Base-by-base conservation (phyloP, 306 rosid genomes). In the Rosa multiflora region DNA sequence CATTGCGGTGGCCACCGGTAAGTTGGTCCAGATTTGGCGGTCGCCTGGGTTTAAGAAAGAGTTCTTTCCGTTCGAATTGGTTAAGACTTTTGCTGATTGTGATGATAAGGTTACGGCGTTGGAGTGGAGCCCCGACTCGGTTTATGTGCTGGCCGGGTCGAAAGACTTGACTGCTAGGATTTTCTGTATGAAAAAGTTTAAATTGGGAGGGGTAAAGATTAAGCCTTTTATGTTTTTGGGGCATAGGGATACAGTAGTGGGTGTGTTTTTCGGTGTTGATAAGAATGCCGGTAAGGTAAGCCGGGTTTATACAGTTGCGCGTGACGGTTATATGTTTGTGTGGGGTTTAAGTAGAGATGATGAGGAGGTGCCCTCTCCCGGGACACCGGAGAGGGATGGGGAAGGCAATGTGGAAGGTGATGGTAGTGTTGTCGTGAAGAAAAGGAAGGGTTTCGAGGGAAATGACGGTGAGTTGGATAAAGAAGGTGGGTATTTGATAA, bases 51-150 rank as follows among this genome's bases (percentile, higher is more conserved):
- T 93, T 59, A 85, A 79, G 52, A 85, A 63, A 40, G 94, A 90
- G 55, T 93, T 69, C 52, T 95, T 88, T 59, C 91, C 97, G 0
- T 95, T 95, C 61, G 98, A 95, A 78, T 67, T 95, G 58, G 80
- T 88, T 1, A 83, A 88, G 58, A 91, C 92, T 58, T 95, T 90
- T 55, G 91, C 96, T 4, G 92, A 88, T 47, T 95, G 84, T 53
- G 81, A 84, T 61, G 89, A 80, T 46, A 91, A 91, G 75, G 66
- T 90, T 51, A 89, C 88, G 10, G 39, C 97, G 0, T 53, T 95
- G 77, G 94, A 91, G 70, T 93, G 99, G 98, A 91, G 96, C 68
- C 93, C 96, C 0, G 95, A 89, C 82, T 93, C 91, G 3, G 81
- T 66, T 20, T 93, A 91, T 72, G 76, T 95, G 68, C 82, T 91